These are phyloP conservation scores for Pulveroboletus sp. DNA, from an alignment of 768 basidiomycete genomes.

Conservation along the genomic window DNA sequence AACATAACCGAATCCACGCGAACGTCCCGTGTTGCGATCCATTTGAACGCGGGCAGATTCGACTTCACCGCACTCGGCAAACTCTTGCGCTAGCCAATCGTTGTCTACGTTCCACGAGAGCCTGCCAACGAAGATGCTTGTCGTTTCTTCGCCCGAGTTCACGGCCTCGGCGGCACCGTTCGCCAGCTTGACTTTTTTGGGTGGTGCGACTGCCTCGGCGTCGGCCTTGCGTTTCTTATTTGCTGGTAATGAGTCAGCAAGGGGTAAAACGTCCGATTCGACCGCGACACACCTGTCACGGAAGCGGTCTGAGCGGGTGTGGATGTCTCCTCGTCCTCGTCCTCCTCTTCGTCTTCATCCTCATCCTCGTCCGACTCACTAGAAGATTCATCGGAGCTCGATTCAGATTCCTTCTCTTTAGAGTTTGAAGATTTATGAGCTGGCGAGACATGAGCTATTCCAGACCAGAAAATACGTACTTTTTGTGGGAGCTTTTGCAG, in stretches of 20 bases:
- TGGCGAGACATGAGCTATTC: background rate
- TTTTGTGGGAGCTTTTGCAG: conserved; percentile 35
- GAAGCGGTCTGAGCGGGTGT: conserved; percentile 43
- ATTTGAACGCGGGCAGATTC: conserved; percentile 83
- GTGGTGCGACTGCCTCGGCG: conserved; percentile 49
- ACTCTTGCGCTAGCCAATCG: conserved; percentile 90
- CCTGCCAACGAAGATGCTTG: conserved; percentile 85
- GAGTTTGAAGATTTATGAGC: background rate
- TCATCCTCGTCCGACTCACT: too few species aligned
- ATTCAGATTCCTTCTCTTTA: conserved; percentile 3
- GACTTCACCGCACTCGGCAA: conserved; percentile 85
- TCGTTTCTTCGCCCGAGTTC: conserved; percentile 44
- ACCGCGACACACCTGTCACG: conserved; percentile 35
- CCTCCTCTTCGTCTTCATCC: conserved; percentile 6
- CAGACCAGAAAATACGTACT: conserved; percentile 10
- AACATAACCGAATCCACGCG: conserved; percentile 83
- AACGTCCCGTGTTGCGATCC: conserved; percentile 77
- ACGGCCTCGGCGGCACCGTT: conserved; percentile 43
- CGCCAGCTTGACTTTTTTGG: conserved; percentile 81
- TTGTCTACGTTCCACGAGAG: conserved; percentile 97
- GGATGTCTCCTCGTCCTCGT: conserved; percentile 1
- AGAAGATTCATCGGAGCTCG: conserved; percentile 14
- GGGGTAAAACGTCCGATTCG: background rate
- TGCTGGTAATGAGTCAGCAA: conserved; percentile 2
- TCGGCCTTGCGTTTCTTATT: conserved; percentile 80